Percentiles rank a stretch among this genome's conserved stretches.
These are phyloP conservation scores for Hebeloma cylindrosporum DNA, from an alignment of 768 basidiomycete species.

Conservation along the genomic window DNA sequence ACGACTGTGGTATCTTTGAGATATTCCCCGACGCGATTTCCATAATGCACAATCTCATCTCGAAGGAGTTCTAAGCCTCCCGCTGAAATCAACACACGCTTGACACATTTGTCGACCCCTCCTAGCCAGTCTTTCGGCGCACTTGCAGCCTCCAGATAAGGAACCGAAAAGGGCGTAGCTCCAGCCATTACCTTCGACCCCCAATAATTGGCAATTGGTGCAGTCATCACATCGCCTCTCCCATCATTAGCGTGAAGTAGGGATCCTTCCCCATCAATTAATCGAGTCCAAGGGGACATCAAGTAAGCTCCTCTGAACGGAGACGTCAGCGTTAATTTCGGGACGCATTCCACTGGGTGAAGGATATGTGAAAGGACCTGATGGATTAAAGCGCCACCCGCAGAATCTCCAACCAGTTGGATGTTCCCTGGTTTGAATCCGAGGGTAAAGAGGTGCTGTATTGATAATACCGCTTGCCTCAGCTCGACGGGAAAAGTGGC, in stretches of 20 bases:
- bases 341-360: constrained; percentile 26
- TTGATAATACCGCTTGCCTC: constrained; percentile 24
- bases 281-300: constrained; percentile 36
- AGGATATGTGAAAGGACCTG: constrained; percentile 33
- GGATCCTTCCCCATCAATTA: too few relatives aligned
- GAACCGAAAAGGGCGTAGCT: too few relatives aligned
- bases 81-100: neutral
- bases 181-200: too few relatives aligned
- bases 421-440: constrained; percentile 28
- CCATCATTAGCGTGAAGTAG: too few relatives aligned
- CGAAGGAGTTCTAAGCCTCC: constrained; percentile 1
- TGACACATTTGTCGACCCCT: constrained; percentile 2
- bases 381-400: constrained; percentile 32
- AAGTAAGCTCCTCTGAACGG: constrained; percentile 28
- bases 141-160: constrained; percentile 2
- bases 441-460: constrained; percentile 27
- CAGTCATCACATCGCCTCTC: too few relatives aligned
- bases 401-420: constrained; percentile 35
- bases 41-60: constrained; percentile 2
- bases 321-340: constrained; percentile 4
- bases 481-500: constrained; percentile 33
- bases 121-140: constrained; percentile 1
- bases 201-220: too few relatives aligned
- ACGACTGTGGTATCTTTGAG: constrained; percentile 16
- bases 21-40: neutral